Conservation (phyloP, 257 asterid species). For the Solanum tarapatanum region DNA sequence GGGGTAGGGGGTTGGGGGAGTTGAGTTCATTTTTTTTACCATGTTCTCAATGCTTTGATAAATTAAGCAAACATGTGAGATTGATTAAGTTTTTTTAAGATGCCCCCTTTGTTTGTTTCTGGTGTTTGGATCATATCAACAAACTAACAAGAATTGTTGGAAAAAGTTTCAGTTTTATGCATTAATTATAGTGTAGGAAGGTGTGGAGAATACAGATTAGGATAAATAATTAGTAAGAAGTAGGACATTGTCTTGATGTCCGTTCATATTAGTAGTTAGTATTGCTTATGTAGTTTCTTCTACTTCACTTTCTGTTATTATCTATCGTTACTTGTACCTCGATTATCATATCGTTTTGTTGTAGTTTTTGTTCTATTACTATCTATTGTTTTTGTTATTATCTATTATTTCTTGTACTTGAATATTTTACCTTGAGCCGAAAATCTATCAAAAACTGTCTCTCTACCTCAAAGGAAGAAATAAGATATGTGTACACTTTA, state of each 20-base stretch:
- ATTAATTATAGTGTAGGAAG: not conserved
- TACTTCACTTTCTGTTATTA: not conserved
- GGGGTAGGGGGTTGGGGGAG: no score
- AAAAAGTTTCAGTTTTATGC: not conserved
- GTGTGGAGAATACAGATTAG: not conserved
- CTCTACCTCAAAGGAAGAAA: not conserved
- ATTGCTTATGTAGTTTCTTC: not conserved
- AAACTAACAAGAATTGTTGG: not conserved
- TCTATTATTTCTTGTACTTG: not conserved
- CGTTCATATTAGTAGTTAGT: not conserved
- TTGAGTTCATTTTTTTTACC: not conserved
- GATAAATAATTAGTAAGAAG: not conserved
- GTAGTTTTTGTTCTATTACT: not conserved
- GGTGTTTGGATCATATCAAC: not conserved
- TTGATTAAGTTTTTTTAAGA: not conserved
- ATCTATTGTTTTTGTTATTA: not conserved
- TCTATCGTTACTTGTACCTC: not conserved
- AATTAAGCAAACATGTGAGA: not conserved
- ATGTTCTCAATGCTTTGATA: not conserved
- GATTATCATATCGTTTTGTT: not conserved
- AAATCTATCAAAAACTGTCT: not conserved
- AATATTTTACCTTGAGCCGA: not conserved
- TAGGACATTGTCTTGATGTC: accelerated
- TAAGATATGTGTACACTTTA: not conserved
- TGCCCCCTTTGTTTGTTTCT: not conserved